Percentiles rank a stretch among this genome's conserved stretches.
These are phyloP conservation scores for Phytophthora multivora DNA, from an alignment of 352 stramenopile genomes.

Conservation along the genomic window DNA sequence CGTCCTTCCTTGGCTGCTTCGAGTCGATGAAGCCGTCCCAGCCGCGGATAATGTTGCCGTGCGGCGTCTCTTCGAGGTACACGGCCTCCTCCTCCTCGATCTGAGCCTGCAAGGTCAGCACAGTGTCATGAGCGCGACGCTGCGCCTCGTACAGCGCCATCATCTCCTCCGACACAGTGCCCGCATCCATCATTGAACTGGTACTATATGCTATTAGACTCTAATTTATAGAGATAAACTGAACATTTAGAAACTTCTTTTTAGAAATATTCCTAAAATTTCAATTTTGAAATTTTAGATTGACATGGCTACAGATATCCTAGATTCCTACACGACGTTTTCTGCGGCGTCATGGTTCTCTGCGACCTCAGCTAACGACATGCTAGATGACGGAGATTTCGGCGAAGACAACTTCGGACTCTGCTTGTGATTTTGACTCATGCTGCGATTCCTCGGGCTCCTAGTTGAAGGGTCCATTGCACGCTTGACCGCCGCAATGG, in stretches of 20 bases:
- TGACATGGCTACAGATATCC: slow-evolving; percentile 20
- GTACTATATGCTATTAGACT: background rate
- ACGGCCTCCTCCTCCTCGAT: slow-evolving; percentile 79
- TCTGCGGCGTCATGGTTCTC: slow-evolving; percentile 50
- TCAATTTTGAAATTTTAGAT: slow-evolving; percentile 10
- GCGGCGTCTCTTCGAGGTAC: slow-evolving; percentile 84
- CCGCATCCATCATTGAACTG: slow-evolving; percentile 13
- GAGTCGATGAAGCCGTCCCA: slow-evolving; percentile 89
- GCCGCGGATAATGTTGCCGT: slow-evolving; percentile 88
- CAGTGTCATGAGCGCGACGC: slow-evolving; percentile 69
- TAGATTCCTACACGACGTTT: slow-evolving; percentile 20
- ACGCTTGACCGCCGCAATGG: slow-evolving; percentile 25
- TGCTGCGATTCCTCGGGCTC: slow-evolving; percentile 15
- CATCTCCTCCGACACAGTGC: slow-evolving; percentile 68
- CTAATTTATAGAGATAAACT: too few relatives aligned
- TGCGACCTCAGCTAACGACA: slow-evolving; percentile 65
- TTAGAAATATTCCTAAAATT: too few relatives aligned
- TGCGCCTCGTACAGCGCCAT: slow-evolving; percentile 71
- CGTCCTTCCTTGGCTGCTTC: slow-evolving; percentile 80
- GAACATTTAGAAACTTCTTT: background rate
- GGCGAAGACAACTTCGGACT: slow-evolving; percentile 17
- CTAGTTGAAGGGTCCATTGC: slow-evolving; percentile 17
- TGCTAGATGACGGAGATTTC: slow-evolving; percentile 26
- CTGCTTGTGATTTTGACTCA: slow-evolving; percentile 14
- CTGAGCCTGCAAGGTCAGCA: slow-evolving; percentile 71